Conservation (phyloP, 345 rosid genomes). For the Citrus australasica region DNA sequence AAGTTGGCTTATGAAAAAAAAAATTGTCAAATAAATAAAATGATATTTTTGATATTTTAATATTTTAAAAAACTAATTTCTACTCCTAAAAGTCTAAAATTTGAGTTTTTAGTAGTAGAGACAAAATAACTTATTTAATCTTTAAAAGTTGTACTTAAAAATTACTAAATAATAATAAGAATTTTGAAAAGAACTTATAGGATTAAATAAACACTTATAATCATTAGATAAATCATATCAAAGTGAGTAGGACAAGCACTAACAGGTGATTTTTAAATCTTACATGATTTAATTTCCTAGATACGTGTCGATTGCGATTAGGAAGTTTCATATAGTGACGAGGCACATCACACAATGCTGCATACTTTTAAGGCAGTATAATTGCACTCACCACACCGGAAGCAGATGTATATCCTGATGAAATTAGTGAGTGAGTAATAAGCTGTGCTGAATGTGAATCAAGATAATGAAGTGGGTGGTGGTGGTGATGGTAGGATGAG, state of each 20-base stretch:
- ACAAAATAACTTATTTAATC: too few relatives aligned
- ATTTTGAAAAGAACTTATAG: rapidly evolving
- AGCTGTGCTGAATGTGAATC: conserved; percentile 28
- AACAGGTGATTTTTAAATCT: not conserved
- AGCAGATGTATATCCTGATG: conserved; percentile 12
- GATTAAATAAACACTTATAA: rapidly evolving
- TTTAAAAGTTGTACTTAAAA: too few relatives aligned
- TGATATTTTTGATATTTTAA: too few relatives aligned
- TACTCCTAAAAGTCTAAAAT: too few relatives aligned
- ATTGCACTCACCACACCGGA: not conserved
- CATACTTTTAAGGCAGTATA: not conserved
- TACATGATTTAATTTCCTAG: not conserved
- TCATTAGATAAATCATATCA: too few relatives aligned
- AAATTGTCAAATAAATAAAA: too few relatives aligned
- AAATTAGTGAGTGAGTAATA: conserved; percentile 26
- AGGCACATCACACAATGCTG: not conserved
- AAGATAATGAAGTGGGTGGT: conserved; percentile 25
- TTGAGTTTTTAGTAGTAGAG: too few relatives aligned
- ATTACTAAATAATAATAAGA: too few relatives aligned
- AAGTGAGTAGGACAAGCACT: not conserved
- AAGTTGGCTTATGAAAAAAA: too few relatives aligned
- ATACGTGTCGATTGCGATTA: not conserved
- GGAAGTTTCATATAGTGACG: not conserved
- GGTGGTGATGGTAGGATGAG: conserved; percentile 25
- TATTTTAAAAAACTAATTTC: too few relatives aligned